phyloP scores from a whole-genome alignment of 1,284 basidiomycete species.

The Ustilago tritici region DNA sequence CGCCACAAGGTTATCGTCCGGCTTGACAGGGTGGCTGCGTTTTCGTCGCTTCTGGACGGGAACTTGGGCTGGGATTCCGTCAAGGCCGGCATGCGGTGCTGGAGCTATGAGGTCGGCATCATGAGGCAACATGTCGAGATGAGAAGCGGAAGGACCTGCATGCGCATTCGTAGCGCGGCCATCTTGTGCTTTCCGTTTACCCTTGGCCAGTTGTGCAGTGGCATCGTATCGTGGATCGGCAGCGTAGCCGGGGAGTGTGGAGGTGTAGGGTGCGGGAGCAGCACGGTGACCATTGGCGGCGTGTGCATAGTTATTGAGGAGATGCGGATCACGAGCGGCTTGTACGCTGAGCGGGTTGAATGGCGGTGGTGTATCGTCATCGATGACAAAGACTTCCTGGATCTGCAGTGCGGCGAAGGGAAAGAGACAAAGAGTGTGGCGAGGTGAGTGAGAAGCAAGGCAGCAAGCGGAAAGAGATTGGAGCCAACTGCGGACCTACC shows the following conservation, averaged over 20 bases:
- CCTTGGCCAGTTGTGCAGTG: constrained; percentile 34
- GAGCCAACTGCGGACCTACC: constrained; percentile 30
- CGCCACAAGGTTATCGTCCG: constrained; percentile 18
- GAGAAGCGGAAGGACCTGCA: constrained; percentile 15
- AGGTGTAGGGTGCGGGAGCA: constrained; percentile 14
- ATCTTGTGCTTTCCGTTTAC: constrained; percentile 53
- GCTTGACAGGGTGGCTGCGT: constrained; percentile 46
- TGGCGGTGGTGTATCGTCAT: constrained; percentile 56
- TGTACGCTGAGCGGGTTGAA: constrained; percentile 52
- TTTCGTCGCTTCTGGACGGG: constrained; percentile 44
- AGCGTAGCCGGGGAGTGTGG: constrained; percentile 23
- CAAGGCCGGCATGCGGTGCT: constrained; percentile 25
- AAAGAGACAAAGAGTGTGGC: background rate
- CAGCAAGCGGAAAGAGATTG: background rate
- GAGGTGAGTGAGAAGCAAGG: too few species aligned
- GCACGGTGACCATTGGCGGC: constrained; percentile 36
- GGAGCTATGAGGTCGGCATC: constrained; percentile 52
- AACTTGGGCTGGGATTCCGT: constrained; percentile 11
- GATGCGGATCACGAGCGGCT: constrained; percentile 37
- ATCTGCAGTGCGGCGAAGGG: constrained; percentile 26
- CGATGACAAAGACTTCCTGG: constrained; percentile 58
- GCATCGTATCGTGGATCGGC: constrained; percentile 34
- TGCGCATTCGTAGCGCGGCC: constrained; percentile 1
- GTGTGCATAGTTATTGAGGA: constrained; percentile 46
- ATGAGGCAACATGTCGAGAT: constrained; percentile 44